phyloP scores from a whole-genome alignment of 805 yeast genomes.

The Suhomyces pyralidae region DNA sequence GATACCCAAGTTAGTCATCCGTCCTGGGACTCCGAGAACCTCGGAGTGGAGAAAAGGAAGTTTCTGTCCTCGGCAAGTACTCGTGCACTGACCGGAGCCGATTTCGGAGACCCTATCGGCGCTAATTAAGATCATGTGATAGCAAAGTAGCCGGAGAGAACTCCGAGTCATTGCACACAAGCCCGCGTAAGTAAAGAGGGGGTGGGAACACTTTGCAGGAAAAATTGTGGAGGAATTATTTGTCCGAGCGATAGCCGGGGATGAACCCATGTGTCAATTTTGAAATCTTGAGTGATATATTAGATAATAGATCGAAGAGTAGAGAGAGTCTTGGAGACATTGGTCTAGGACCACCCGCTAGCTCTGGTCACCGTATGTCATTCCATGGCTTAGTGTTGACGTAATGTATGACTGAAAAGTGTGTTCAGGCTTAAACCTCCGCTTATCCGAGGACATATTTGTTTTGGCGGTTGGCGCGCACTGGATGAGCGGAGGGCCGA shows the following conservation, averaged over 20 bases:
- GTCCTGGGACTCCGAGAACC: background rate
- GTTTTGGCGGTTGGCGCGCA: background rate
- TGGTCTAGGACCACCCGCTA: background rate
- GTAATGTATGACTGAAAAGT: background rate
- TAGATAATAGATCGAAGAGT: no score
- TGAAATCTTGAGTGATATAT: background rate
- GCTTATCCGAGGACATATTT: constrained; percentile 4
- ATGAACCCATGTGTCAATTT: background rate
- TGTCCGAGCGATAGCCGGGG: background rate
- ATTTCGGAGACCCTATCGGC: background rate
- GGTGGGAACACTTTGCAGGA: background rate
- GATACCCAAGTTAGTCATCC: background rate
- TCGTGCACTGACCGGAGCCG: background rate
- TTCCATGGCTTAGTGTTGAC: background rate
- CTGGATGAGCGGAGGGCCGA: constrained; percentile 6
- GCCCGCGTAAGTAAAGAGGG: background rate
- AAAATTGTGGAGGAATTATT: background rate
- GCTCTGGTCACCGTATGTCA: background rate
- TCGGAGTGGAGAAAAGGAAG: constrained; percentile 4
- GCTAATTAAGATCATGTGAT: background rate
- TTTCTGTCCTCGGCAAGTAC: constrained; percentile 3
- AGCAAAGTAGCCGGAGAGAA: background rate
- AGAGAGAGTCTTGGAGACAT: background rate
- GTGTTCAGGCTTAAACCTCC: background rate
- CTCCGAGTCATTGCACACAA: background rate